Percentiles rank a stretch among this genome's conserved stretches.
These are phyloP conservation scores for Cryphonectria radicalis DNA, from an alignment of 2,329 filamentous ascomycete species.

Conservation along the genomic window DNA sequence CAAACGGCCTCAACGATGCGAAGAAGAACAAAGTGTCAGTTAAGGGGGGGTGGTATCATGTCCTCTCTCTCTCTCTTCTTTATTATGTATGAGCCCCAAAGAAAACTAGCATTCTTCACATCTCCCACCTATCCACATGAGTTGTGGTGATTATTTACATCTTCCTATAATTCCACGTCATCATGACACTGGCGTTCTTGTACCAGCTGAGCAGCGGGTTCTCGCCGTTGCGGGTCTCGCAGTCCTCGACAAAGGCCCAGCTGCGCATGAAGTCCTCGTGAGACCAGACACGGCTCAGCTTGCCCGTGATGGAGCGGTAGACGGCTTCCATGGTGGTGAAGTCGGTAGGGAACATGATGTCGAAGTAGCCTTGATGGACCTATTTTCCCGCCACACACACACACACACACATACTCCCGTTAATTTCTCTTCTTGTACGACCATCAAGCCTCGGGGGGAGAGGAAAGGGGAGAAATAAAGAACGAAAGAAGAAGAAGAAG, in stretches of 20 bases:
- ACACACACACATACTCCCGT: neutral
- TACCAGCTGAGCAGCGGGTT: constrained; percentile 94
- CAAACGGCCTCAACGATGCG: neutral
- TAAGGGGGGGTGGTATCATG: neutral
- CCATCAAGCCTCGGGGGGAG: neutral
- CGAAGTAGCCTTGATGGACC: constrained; percentile 98
- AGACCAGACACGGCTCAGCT: constrained; percentile 80
- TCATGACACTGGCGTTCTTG: constrained; percentile 91
- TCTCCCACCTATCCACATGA: neutral
- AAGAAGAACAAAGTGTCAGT: neutral
- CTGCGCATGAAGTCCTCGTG: constrained; percentile 90
- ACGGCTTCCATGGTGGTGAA: constrained; percentile 89
- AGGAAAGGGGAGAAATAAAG: neutral
- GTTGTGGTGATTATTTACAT: neutral
- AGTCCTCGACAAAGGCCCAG: constrained; percentile 91
- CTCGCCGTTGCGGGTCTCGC: constrained; percentile 85
- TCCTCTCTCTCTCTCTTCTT: neutral
- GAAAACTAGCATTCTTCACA: too few species aligned
- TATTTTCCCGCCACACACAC: constrained; percentile 39
- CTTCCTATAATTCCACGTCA: constrained; percentile 54
- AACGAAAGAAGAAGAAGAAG: neutral
- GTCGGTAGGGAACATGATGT: constrained; percentile 97
- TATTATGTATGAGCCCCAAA: neutral
- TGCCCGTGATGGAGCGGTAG: constrained; percentile 91
- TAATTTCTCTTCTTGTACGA: neutral